A percentile compares a stretch with the other conserved stretches of the same genome.
Conservation (phyloP, 2,329 filamentous ascomycete genomes). For the Clarireedia paspali region DNA sequence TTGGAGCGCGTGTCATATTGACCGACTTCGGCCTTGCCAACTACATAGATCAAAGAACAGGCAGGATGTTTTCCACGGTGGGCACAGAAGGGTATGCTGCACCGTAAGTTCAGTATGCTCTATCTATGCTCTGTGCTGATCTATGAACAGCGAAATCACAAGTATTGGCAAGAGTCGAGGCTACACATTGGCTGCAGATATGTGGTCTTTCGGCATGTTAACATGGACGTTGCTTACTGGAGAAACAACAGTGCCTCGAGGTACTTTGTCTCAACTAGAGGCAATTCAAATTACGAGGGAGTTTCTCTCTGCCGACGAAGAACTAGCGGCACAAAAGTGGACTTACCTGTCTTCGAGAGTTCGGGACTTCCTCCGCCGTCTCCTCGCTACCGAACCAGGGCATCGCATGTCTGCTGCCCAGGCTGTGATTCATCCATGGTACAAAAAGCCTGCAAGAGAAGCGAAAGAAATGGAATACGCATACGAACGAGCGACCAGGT, state of each 20-base stretch:
- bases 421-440: constrained; percentile 33
- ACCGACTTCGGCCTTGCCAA: constrained; percentile 30
- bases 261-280: constrained; percentile 16
- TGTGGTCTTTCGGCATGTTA: constrained; percentile 28
- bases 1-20: constrained; percentile 26
- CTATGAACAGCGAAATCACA: constrained; percentile 16
- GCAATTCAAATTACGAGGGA: constrained; percentile 15
- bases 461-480: constrained; percentile 20
- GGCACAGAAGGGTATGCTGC: constrained; percentile 27
- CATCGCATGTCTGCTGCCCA: constrained; percentile 30
- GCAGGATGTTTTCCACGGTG: constrained; percentile 23
- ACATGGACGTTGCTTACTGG: constrained; percentile 24
- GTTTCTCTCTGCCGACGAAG: constrained; percentile 11
- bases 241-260: constrained; percentile 13
- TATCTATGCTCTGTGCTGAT: background rate
- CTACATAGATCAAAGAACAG: constrained; percentile 10
- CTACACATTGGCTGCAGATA: constrained; percentile 27
- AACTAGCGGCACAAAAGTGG: constrained; percentile 12
- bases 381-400: constrained; percentile 29
- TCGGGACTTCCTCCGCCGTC: constrained; percentile 28
- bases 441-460: constrained; percentile 23
- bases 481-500: constrained; percentile 19
- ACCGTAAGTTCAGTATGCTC: constrained; percentile 20
- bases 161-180: constrained; percentile 7
- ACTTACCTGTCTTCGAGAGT: constrained; percentile 14